phyloP scores from a whole-genome alignment of 805 yeast species.

The Lipomyces chichibuensis region DNA sequence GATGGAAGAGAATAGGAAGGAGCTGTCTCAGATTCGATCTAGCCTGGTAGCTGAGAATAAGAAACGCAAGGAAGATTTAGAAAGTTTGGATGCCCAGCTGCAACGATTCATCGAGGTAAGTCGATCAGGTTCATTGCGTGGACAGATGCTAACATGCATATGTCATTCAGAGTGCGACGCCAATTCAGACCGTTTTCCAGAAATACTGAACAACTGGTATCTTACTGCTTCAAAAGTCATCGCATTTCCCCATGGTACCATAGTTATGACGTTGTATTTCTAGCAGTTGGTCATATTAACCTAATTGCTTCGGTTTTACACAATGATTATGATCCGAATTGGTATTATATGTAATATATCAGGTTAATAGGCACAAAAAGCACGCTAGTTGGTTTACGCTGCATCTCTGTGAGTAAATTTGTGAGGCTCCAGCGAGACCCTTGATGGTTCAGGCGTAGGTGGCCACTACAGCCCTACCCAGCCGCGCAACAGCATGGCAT shows the following conservation, averaged over 20 bases:
- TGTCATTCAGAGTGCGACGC: constrained; percentile 24
- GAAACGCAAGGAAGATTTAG: constrained; percentile 23
- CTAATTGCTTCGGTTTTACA: not conserved
- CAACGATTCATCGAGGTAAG: constrained; percentile 30
- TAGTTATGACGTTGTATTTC: no score
- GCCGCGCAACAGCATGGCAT: not conserved
- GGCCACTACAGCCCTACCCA: not conserved
- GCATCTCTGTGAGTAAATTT: not conserved
- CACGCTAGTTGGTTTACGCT: not conserved
- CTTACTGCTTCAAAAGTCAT: not conserved
- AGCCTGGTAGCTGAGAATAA: constrained; percentile 21
- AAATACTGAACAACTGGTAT: constrained; percentile 6
- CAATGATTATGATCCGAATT: not conserved
- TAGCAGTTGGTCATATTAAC: not conserved
- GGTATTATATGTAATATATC: not conserved
- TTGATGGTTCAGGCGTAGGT: not conserved
- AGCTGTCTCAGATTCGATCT: constrained; percentile 10
- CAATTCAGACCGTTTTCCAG: constrained; percentile 23
- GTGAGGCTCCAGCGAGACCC: not conserved
- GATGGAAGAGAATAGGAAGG: constrained; percentile 12
- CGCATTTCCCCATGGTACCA: not conserved
- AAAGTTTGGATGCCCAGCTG: constrained; percentile 29
- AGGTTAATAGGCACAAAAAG: not conserved
- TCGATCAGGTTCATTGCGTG: not conserved
- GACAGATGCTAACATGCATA: not conserved